A percentile compares a stretch with the other conserved stretches of the same genome.
Evolutionary conservation across 208 protist genomes (phyloP).

Genomic region (Trypanosoma theileri): DNA sequence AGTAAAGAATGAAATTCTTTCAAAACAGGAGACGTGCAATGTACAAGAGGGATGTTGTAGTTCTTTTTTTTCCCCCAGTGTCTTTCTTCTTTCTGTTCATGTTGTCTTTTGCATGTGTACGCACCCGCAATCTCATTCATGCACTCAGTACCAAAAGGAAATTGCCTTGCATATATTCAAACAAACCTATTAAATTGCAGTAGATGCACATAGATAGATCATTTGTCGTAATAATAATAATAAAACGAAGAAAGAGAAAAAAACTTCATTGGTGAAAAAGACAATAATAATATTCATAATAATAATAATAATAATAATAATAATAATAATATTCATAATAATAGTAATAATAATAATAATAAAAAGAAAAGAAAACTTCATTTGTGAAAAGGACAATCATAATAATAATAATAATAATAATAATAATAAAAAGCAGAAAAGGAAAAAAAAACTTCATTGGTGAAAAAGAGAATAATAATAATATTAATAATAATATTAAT

Average conservation of each 20-base stretch:
- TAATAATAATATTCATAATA: background rate
- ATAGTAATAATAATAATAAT: background rate
- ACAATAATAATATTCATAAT: background rate
- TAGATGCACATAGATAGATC: too few species aligned
- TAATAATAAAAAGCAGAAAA: conserved; percentile 1
- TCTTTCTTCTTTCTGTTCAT: too few species aligned
- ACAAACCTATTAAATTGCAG: too few species aligned
- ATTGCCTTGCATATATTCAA: too few species aligned
- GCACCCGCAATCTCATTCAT: too few species aligned
- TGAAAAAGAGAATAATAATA: conserved; percentile 12
- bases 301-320: conserved; percentile 11
- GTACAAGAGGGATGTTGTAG: too few species aligned
- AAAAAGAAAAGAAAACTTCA: background rate
- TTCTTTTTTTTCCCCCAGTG: too few species aligned
- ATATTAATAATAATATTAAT: conserved; percentile 21
- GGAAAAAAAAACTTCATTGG: background rate
- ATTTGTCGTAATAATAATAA: conserved; percentile 1
- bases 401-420: conserved; percentile 23
- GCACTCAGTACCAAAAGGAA: too few species aligned
- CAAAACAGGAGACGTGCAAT: too few species aligned
- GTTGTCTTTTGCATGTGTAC: too few species aligned
- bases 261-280: conserved; percentile 1
- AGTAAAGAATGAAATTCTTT: background rate
- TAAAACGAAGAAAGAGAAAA: background rate
- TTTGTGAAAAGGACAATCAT: conserved; percentile 3